phyloP scores from a whole-genome alignment of 805 yeast species.

The Wickerhamiella azyma region DNA sequence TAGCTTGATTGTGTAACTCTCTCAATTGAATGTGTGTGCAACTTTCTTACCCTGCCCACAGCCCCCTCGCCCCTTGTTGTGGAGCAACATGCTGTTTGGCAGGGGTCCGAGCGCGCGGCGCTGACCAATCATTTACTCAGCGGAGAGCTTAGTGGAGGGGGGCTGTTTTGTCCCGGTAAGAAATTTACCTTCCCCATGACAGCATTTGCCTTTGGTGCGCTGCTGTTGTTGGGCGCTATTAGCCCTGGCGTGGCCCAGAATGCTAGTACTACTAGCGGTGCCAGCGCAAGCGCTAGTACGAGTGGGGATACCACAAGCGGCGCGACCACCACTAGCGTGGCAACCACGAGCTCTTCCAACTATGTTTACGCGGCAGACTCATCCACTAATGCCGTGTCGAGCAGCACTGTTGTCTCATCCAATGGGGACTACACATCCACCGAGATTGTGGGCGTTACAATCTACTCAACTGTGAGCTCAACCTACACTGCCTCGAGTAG shows the following conservation, averaged over 20 bases:
- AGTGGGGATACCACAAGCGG: background rate
- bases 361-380: background rate
- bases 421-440: conserved; percentile 3
- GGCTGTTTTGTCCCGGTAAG: background rate
- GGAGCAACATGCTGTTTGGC: too few relatives aligned
- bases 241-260: background rate
- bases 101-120: background rate
- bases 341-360: background rate
- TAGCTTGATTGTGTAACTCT: too few relatives aligned
- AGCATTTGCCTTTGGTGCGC: background rate
- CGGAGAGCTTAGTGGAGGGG: background rate
- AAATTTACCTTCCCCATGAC: background rate
- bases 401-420: background rate
- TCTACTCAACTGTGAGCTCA: background rate
- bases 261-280: too few relatives aligned
- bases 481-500: background rate
- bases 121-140: background rate
- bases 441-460: conserved; percentile 1
- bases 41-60: too few relatives aligned
- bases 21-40: too few relatives aligned
- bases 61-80: too few relatives aligned
- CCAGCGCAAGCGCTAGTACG: background rate
- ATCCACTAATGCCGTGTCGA: background rate
- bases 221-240: background rate
- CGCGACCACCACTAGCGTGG: background rate